Base-by-base conservation (phyloP, 345 rosid species). In the Sisymbrium irio region DNA sequence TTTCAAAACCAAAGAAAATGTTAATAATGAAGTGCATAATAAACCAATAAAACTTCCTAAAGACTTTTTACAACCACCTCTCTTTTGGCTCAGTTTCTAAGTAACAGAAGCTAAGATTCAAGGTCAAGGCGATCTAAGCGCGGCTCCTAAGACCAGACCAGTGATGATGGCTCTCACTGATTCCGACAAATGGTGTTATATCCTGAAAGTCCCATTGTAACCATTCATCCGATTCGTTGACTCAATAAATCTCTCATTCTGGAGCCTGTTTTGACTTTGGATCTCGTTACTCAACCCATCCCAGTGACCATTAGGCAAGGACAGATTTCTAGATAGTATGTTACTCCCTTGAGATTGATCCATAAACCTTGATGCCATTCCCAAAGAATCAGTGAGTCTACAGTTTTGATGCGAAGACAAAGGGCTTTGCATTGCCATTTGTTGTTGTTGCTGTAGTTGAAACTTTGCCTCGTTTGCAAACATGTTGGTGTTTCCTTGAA, bases 171-270 rank as follows among this genome's bases (percentile, higher is more conserved):
- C n/a, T n/a, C 41, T 45, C 66, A 36, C 49, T 54, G 77, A 44
- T 44, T 63, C 58, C 45, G 64, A 51, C 22, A 41, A n/a, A 47
- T 40, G 76, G 60, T 42, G 25, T 53, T 76, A 90, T 80, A 86
- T 85, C 83, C 89, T 87, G 82, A 83, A 95, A 41, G 89, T 85
- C 80, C 94, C 84, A 81, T 78, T 82, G 70, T 85, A 88, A 75
- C 82, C 84, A 13, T 93, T 82, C 81, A 86, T 82, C 82, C 82
- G 75, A 64, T 77, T 85, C 79, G 86, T 77, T 13, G 90, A 81
- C 20, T 85, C 95, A 51, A 83, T 86, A 68, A 85, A 80, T 68
- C 87, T 88, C 65, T 90, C 91, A 64, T 85, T 92, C 78, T 90
- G 81, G 54, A 88, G 55, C 72, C 69, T 73, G 62, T 84, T 87